phyloP scores from a whole-genome alignment of 208 protist species.

The Leishmania turanica region DNA sequence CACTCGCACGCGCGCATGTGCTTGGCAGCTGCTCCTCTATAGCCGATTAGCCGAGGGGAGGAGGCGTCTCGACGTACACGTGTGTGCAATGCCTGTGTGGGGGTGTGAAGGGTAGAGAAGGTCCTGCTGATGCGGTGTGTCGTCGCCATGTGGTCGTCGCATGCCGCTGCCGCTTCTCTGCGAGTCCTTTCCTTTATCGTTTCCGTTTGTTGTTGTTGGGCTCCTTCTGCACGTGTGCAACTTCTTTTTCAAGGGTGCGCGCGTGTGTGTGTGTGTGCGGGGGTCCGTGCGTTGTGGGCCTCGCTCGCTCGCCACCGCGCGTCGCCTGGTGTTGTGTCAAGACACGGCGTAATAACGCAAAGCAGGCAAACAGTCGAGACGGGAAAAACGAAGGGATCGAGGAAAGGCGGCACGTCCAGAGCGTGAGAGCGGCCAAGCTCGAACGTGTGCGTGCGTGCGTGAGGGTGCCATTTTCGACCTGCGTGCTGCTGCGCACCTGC shows the following conservation, averaged over 20 bases:
- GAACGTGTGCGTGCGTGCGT: background rate
- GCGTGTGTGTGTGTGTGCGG: background rate
- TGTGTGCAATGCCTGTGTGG: background rate
- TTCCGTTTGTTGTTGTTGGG: background rate
- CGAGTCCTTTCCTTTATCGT: background rate
- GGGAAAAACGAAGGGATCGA: too few relatives aligned
- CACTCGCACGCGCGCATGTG: background rate
- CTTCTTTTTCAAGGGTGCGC: background rate
- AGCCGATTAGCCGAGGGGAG: background rate
- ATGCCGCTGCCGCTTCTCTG: background rate
- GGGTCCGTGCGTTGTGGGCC: background rate
- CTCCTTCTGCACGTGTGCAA: background rate
- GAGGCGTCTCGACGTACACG: background rate
- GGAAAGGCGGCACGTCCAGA: background rate
- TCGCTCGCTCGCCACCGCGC: background rate
- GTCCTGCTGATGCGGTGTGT: background rate
- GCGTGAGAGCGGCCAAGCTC: background rate
- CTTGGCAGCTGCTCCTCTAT: background rate
- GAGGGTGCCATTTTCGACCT: background rate
- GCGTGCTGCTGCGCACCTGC: background rate
- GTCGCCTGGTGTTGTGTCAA: too few relatives aligned
- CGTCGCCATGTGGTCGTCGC: background rate
- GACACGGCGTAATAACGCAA: background rate
- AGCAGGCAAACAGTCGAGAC: too few relatives aligned
- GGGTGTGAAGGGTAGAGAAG: background rate